Percentiles rank a stretch among this genome's conserved stretches.
Conservation (phyloP, 2,329 filamentous ascomycete species). For the Colletotrichum destructivum region DNA sequence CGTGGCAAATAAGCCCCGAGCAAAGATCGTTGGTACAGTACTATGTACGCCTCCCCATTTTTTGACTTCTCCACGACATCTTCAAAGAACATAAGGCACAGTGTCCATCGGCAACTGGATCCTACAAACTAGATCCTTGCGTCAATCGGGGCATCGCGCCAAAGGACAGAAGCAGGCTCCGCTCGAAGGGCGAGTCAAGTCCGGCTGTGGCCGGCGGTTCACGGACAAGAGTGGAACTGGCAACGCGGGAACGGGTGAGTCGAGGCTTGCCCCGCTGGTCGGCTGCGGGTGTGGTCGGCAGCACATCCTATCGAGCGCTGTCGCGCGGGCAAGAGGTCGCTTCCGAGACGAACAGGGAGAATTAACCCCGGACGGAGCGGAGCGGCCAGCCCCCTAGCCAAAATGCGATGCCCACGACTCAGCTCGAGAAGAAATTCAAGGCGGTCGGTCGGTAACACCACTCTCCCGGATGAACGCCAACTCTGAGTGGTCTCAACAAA, state of each 20-base stretch:
- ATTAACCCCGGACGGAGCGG: constrained; percentile 6
- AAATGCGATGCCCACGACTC: constrained; percentile 1
- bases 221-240: constrained; percentile 24
- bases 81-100: not conserved
- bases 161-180: not conserved
- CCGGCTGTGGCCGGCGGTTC: constrained; percentile 18
- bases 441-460: constrained; percentile 20
- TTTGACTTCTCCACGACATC: not conserved
- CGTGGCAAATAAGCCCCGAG: not conserved
- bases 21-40: constrained; percentile 10
- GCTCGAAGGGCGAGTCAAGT: constrained; percentile 12
- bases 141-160: not conserved
- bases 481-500: constrained; percentile 39
- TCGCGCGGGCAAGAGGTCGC: not conserved
- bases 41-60: not conserved
- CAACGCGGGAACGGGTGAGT: constrained; percentile 27
- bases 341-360: not conserved
- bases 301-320: constrained; percentile 4
- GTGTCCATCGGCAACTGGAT: not conserved
- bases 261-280: constrained; percentile 16
- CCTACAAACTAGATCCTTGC: not conserved
- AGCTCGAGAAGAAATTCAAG: constrained; percentile 14
- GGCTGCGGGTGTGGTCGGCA: constrained; percentile 26
- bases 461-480: constrained; percentile 8
- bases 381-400: constrained; percentile 7